Percentiles rank a stretch among this genome's conserved stretches.
Evolutionary conservation across 106 monocot species (phyloP).

Genomic region (Xerophyta viscosa): DNA sequence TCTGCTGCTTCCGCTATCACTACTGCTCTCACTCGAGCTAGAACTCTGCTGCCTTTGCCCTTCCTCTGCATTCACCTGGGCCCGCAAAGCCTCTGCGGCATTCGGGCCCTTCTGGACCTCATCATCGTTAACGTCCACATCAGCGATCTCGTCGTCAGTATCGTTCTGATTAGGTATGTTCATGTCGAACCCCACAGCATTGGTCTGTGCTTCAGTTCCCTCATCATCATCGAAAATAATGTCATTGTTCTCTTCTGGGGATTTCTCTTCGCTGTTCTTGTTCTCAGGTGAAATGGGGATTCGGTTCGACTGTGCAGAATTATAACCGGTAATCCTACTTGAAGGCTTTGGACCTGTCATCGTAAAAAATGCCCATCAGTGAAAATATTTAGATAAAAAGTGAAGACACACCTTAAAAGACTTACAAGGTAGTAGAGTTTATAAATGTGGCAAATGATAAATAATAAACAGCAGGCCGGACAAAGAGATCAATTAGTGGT

Average conservation of each 20-base stretch:
- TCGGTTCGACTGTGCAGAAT: slow-evolving; percentile 18
- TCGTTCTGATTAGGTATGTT: slow-evolving; percentile 44
- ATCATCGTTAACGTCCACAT: slow-evolving; percentile 67
- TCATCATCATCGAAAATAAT: slow-evolving; percentile 50
- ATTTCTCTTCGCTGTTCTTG: slow-evolving; percentile 19
- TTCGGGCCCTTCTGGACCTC: slow-evolving; percentile 48
- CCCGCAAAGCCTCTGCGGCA: slow-evolving; percentile 64
- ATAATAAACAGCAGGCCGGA: too few species aligned
- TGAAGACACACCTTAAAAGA: too few species aligned
- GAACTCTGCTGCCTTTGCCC: slow-evolving; percentile 33
- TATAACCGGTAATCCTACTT: slow-evolving; percentile 23
- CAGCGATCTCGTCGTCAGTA: slow-evolving; percentile 74
- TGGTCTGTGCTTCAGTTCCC: slow-evolving; percentile 11
- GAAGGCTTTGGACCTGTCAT: slow-evolving; percentile 39
- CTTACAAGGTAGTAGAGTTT: too few species aligned
- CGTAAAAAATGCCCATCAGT: neutral
- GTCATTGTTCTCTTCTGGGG: slow-evolving; percentile 39
- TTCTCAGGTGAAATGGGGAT: slow-evolving; percentile 31
- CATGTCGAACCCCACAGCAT: slow-evolving; percentile 28
- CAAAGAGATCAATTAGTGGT: too few species aligned
- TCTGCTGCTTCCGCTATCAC: slow-evolving; percentile 50
- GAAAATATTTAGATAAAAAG: neutral
- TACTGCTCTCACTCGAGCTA: slow-evolving; percentile 46
- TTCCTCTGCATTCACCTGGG: slow-evolving; percentile 61
- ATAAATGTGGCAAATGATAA: neutral